Base-by-base conservation (phyloP, 140 eudicot genomes). In the Ambrosia hybrid region DNA sequence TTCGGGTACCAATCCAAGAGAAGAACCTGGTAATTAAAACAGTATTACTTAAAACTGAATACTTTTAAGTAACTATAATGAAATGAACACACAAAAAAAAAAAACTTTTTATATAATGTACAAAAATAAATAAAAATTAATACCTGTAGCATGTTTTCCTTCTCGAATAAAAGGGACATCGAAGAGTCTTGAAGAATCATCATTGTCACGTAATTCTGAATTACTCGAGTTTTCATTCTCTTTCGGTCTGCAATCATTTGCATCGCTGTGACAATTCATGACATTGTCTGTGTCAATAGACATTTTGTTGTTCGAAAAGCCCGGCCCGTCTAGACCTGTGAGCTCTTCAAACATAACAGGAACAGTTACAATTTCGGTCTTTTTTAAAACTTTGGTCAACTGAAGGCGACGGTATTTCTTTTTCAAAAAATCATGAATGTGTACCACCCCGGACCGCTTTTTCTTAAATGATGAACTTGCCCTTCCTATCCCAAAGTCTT, bases 121-220 rank as follows among this genome's bases (percentile, higher is more conserved):
- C 30, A 21, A 21, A 21, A 21, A 21, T 21, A 41, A 45, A 41
- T 5, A 41, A 3, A 49, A 57, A 0, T 41, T 9, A 41, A 34
- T 88, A 91, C 97, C 97, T 88, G 82, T 60, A 51, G 75, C 58
- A 36, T 66, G 74, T 30, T 81, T 81, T 36, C 71, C 90, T 76
- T 85, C 92, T 37, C 73, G 79, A 45, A 89, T 70, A 67, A 89
- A 77, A 9, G 96, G 89, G 76, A 89, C 96, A 39, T 86, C 96
- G 16, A 81, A 83, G 7, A 91, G 85, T 72, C 55, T 78, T 67
- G 81, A 77, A 78, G 75, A 74, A 72, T 77, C 83, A 38, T 45
- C 16, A 65, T 69, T 64, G 9, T 84, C 90, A 15, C 69, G 83
- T 52, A 63, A 51, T 57, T 51, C 85, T 11, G 52, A 67, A 77